Evolutionary conservation across 148 eudicot genomes (phyloP).

Genomic region (Polygonum aviculare): DNA sequence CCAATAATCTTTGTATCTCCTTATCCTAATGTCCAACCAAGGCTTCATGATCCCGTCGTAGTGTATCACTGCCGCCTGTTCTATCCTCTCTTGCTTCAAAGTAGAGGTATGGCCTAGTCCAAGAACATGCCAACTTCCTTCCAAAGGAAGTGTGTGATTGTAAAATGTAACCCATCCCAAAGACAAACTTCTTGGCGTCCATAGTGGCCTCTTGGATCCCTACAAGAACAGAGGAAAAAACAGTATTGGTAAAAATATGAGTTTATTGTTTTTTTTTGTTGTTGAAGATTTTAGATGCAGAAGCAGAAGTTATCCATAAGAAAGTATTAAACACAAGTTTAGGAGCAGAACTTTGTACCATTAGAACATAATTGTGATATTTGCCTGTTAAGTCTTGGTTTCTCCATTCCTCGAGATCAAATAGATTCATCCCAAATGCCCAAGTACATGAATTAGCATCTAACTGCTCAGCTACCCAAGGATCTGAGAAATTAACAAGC

Average conservation of each 20-base stretch:
- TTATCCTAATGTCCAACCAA: constrained; percentile 84
- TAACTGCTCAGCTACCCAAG: constrained; percentile 45
- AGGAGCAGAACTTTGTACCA: constrained; percentile 33
- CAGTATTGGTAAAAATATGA: no score
- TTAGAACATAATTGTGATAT: constrained; percentile 53
- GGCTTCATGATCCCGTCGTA: constrained; percentile 89
- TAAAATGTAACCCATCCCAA: constrained; percentile 93
- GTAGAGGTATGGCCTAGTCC: constrained; percentile 66
- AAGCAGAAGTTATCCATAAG: no score
- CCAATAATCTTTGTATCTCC: constrained; percentile 71
- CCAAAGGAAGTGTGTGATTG: constrained; percentile 50
- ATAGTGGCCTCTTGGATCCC: constrained; percentile 66
- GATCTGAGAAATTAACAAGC: constrained; percentile 75
- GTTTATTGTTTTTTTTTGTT: no score
- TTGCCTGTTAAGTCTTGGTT: constrained; percentile 44
- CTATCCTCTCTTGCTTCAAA: constrained; percentile 39
- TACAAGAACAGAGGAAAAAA: constrained; percentile 20
- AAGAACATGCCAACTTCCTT: constrained; percentile 67
- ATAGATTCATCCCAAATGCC: constrained; percentile 98
- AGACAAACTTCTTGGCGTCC: constrained; percentile 72
- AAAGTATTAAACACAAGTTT: not conserved
- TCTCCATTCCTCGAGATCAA: constrained; percentile 82
- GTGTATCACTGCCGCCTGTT: constrained; percentile 74
- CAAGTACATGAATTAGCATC: constrained; percentile 73
- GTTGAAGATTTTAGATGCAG: no score